Conservation (phyloP, 129 eudicot species). For the Flaveria trinervia region DNA sequence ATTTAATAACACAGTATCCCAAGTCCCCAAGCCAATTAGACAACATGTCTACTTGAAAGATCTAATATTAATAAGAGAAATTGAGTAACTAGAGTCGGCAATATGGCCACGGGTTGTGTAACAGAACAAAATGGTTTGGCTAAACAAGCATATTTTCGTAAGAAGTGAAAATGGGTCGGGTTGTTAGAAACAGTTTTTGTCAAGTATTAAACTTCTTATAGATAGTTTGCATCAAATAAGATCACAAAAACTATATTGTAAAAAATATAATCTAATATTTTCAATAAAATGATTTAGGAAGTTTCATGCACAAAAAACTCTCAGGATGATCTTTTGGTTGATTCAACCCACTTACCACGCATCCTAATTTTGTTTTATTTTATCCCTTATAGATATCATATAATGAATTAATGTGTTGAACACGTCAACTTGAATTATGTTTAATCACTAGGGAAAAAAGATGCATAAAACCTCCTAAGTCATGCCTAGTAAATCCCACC, state of each 20-base stretch:
- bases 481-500: no score
- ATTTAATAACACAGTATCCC: background rate
- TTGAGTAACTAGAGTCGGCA: background rate
- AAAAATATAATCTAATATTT: background rate
- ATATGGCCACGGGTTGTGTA: background rate
- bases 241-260: background rate
- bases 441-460: background rate
- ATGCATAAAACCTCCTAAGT: background rate
- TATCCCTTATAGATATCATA: background rate
- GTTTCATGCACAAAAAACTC: background rate
- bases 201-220: background rate
- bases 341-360: background rate
- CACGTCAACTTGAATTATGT: background rate
- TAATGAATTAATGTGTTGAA: background rate
- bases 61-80: background rate
- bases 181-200: background rate
- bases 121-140: background rate
- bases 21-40: background rate
- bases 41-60: background rate
- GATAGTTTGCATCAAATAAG: background rate
- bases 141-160: background rate
- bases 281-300: background rate
- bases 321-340: background rate
- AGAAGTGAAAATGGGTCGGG: background rate
- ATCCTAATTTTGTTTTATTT: background rate